Base-by-base conservation (phyloP, 2,329 filamentous ascomycete species). In the Aphanocladium album region DNA sequence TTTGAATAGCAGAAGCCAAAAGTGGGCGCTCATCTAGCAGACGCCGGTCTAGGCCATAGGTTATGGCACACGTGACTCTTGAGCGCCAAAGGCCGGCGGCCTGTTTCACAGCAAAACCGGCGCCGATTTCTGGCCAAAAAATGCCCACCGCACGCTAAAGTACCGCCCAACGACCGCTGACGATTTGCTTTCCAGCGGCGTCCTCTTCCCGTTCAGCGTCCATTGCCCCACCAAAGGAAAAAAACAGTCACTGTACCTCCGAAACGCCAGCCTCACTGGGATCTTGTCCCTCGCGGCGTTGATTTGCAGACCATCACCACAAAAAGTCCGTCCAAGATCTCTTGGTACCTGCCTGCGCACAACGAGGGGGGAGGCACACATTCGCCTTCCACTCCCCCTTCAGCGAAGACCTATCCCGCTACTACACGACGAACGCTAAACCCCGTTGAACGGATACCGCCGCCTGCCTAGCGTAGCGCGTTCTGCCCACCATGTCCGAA, bases 401-500 rank as follows among this genome's bases (percentile, higher is more conserved):
- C 41, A 17, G 57, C 57, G 50, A 60, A 35, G 39, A 37, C 33
- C 16, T 23, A 7, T 27, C 45, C 23, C 54, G 30, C n/a, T 33
- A 25, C 41, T 19, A 23, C 14, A 47, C 30, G 30, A 47, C 12
- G 8, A 6, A 23, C 39, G 39, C 16, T n/a, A 33, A 12, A n/a
- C 17, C 17, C 12, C 7, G n/a, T 47, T 37, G 54, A 37, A 43
- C 25, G 27, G 30, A 12, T 14, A 16, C 30, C 23, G 17, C n/a
- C 35, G 25, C 35, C 33, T 23, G 30, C n/a, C 39, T 21, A 30
- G 9, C 3, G n/a, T 25, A 19, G 14, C 51, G 51, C 30, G 19
- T 57, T 27, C 43, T 37, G 53, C 47, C 46, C 21, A 46, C 60
- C 66, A 75, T 76, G 74, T 76, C 74, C 57, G 74, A 76, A 61